Conservation (phyloP, 139 green algal species). For the Micractinium sp. region DNA sequence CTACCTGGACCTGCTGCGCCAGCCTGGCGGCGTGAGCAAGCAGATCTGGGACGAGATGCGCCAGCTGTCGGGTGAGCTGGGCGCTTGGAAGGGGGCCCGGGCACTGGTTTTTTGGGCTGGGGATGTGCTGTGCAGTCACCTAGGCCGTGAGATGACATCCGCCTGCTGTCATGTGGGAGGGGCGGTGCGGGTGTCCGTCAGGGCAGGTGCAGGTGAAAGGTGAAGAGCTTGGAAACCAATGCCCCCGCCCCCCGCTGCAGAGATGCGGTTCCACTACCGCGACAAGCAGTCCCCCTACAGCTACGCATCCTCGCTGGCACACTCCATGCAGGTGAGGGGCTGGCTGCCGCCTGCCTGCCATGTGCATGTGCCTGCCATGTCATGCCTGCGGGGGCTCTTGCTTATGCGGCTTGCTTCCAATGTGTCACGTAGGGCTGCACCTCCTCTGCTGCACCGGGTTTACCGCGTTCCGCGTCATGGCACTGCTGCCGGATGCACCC, state of each 20-base stretch:
- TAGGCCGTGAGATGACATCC: too few relatives aligned
- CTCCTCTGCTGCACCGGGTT: too few relatives aligned
- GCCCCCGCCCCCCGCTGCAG: slow-evolving; percentile 23
- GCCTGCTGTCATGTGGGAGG: neutral
- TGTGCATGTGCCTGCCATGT: neutral
- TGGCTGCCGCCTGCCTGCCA: too few relatives aligned
- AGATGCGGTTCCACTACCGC: slow-evolving; percentile 82
- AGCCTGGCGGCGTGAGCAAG: slow-evolving; percentile 45
- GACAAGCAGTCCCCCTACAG: slow-evolving; percentile 78
- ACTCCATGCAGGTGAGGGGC: slow-evolving; percentile 64
- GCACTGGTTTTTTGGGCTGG: neutral
- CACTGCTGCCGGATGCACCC: neutral
- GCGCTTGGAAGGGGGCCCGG: neutral
- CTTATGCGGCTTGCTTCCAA: too few relatives aligned
- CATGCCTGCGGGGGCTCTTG: too few relatives aligned
- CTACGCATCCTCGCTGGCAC: slow-evolving; percentile 67
- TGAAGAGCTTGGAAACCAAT: too few relatives aligned
- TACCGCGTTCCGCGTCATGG: too few relatives aligned
- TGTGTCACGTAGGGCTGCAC: too few relatives aligned
- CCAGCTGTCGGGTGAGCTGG: slow-evolving; percentile 35
- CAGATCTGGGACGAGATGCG: slow-evolving; percentile 52
- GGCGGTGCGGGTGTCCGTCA: too few relatives aligned
- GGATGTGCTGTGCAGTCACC: neutral
- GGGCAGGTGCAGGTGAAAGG: too few relatives aligned
- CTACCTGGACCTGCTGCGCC: slow-evolving; percentile 60